Base-by-base conservation (phyloP, 352 stramenopile species). In the Globisporangium spiculum region DNA sequence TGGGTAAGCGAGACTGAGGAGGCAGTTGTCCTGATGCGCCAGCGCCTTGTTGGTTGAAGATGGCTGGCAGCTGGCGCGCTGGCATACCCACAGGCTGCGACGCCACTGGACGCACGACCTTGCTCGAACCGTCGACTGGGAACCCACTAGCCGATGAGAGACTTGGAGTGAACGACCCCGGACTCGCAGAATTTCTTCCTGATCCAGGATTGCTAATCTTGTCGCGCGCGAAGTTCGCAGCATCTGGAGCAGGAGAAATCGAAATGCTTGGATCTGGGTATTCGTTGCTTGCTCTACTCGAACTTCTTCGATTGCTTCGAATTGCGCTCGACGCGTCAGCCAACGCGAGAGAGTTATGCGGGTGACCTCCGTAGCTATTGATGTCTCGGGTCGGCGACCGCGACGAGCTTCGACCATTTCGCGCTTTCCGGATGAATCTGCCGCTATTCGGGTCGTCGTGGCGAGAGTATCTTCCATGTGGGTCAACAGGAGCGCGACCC, bases 1-100 rank as follows among this genome's bases (percentile, higher is more conserved):
- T 65, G 34, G 65, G 56, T 34, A 69, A 63, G 9, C 30, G 55
- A 65, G 65, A 50, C 18, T 61, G 63, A 36, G 65, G 27, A 27
- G 56, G 24, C 27, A 56, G 46, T 3, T 50, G 36, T 22, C 44
- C 60, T 26, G 59, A 58, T 8, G 16, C 30, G 14, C 32, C 38
- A 38, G 27, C 30, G 16, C 30, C n/a, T n/a, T 63, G 65, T 22
- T 63, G 56, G 22, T 53, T 44, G 38, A 59, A 66, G 24, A 68
- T 30, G 3, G 36, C 20, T 24, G 63, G 63, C 20, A n/a, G 63
- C n/a, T 60, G 38, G 24, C 38, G 22, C 32, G 30, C n/a, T n/a
- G 30, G n/a, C 7, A 22, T 26, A 22, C n/a, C 56, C 22, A 16
- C 56, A n/a, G 56, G 32, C 16, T 65, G 56, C 18, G 44, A 20